Evolutionary conservation across 208 protist species (phyloP), one percentile per base, ranked within the genome.

Genomic region (Acanthamoeba castellanii): DNA sequence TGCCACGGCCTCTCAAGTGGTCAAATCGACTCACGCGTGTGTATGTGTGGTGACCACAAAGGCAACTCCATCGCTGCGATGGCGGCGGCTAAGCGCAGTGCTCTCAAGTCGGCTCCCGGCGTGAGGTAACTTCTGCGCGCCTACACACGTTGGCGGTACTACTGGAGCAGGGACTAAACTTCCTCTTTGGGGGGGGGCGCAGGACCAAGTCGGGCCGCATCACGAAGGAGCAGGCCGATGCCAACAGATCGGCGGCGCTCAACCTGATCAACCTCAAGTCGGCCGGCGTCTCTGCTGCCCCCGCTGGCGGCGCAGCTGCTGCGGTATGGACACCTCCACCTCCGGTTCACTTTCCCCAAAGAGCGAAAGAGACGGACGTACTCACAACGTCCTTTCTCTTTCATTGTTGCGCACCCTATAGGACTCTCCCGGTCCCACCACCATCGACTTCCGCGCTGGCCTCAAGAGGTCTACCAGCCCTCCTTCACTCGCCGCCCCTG

Each of bases 171-270:
- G n/a, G n/a, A n/a, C n/a, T n/a, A n/a, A n/a, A n/a, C n/a, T n/a
- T n/a, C n/a, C n/a, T n/a, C n/a, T n/a, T n/a, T n/a, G n/a, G n/a
- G n/a, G n/a, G n/a, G n/a, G n/a, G n/a, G n/a, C n/a, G 7, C 72
- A 81, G 72, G 42, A 81, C 72, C 72, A 81, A 81, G 42, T 81
- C 72, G 11, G 72, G 72, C 16, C 72, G 72, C 22, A 81, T 81
- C 22, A 52, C 72, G 14, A 81, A 81, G 72, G 72, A 81, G 42
- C 72, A 81, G 34, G 72, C 72, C 72, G 72, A 81, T 42, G 72
- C 72, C 72, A 81, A 81, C 72, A 5, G 72, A 37, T 81, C 72
- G 30, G 37, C 30, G 30, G 72, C 72, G 3, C 72, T 37, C 25
- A 81, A 81, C 22, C 72, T 81, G 30, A 81, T 81, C 42, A 81